Evolutionary conservation across 192 early-diverging fungal genomes (phyloP), one percentile per base, ranked within the genome.

Genomic region (Gigaspora rosea): DNA sequence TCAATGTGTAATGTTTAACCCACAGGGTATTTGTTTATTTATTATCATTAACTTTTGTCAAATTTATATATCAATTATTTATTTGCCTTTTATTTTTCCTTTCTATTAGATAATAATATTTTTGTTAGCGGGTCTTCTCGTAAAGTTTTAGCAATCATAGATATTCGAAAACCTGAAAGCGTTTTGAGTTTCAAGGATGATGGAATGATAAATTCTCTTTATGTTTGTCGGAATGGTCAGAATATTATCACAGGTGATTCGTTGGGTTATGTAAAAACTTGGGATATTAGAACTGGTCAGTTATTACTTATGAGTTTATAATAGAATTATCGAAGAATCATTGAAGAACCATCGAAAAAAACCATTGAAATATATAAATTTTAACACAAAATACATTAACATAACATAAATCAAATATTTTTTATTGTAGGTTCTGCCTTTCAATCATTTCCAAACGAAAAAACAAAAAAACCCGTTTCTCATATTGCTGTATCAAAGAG

Each of bases 251-350:
- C 95, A 1, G 95, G 94, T 20, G 96, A 98, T 82, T 92, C 92
- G 9, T 79, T 86, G 2, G 96, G 96, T n/a, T 88, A 87, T 71
- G 78, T 98, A 13, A 97, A 97, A 81, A 94, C 93, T 51, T 98
- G 96, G 96, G 95, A 98, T 79, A 85, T 96, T 51, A 87, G 95
- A 27, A 89, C 89, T 16, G 88, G 91, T 81, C 82, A 79, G 76
- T 27, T n/a, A 27, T 27, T 27, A 27, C 27, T 27, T 27, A 27
- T 1, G 27, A 27, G 27, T 27, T 27, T 27, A 0, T 27, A 27
- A 27, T 27, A 27, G 27, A 27, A 27, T 27, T 27, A 27, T 27
- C 27, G 27, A 27, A 27, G 27, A 27, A 27, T 1, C 27, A 27
- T 27, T 27, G 27, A 27, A 27, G 27, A 27, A 1, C 27, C 27